Conservation (phyloP, 495 filamentous ascomycete genomes). For the Tetracladium setigerum region DNA sequence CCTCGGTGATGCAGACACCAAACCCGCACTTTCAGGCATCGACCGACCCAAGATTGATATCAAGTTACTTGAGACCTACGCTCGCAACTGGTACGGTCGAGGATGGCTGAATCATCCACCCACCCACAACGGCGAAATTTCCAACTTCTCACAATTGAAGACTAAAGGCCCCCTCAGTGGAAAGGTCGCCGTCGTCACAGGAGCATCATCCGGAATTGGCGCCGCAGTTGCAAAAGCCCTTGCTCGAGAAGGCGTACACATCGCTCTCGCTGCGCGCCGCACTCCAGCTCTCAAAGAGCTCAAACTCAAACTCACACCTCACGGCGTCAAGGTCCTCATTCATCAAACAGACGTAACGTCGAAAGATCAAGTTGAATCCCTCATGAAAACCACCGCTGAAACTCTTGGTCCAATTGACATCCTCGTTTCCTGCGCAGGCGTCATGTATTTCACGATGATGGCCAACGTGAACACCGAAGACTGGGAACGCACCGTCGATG, state of each 20-base stretch:
- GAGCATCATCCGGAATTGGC: constrained; percentile 48
- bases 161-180: constrained; percentile 45
- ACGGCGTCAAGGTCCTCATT: constrained; percentile 48
- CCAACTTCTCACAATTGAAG: constrained; percentile 24
- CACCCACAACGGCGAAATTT: constrained; percentile 27
- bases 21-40: constrained; percentile 45
- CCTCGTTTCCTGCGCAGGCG: constrained; percentile 59
- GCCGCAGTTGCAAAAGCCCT: constrained; percentile 39
- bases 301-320: constrained; percentile 38
- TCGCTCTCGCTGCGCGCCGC: constrained; percentile 56
- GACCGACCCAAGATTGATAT: constrained; percentile 53
- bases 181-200: constrained; percentile 44
- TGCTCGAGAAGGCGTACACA: constrained; percentile 46
- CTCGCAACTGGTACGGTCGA: constrained; percentile 61
- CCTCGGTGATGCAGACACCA: constrained; percentile 49
- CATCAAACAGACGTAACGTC: constrained; percentile 56
- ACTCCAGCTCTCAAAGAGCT: constrained; percentile 49
- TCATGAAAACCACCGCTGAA: constrained; percentile 42
- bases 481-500: constrained; percentile 63
- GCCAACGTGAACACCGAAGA: constrained; percentile 54
- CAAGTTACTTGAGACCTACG: constrained; percentile 54
- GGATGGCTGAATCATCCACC: constrained; percentile 56
- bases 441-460: constrained; percentile 76
- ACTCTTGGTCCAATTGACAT: constrained; percentile 58
- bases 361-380: constrained; percentile 43